These are phyloP conservation scores for Phoenix dactylifera DNA, from an alignment of 176 grass and related monocot genomes.

Conservation along the genomic window DNA sequence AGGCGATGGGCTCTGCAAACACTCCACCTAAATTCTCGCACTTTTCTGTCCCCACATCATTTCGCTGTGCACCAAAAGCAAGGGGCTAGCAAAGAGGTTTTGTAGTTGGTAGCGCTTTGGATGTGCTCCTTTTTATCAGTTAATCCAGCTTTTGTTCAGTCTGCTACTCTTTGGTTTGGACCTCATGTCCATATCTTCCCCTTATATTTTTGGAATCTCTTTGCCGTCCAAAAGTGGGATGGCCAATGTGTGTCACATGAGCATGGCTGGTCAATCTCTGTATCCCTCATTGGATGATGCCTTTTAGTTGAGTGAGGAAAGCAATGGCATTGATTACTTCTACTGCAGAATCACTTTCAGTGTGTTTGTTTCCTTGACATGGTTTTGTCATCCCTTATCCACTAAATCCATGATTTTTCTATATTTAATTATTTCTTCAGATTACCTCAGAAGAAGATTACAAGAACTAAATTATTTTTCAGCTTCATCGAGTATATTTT, in stretches of 20 bases:
- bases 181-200: background rate
- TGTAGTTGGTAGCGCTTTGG: conserved; percentile 10
- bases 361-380: too few relatives aligned
- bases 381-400: background rate
- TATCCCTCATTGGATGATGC: too few relatives aligned
- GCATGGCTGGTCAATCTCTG: background rate
- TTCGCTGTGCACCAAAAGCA: conserved; percentile 5
- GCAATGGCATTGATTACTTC: too few relatives aligned
- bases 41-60: background rate
- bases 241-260: background rate
- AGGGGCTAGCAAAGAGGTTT: conserved; percentile 7
- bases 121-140: background rate
- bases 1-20: background rate
- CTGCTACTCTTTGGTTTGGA: background rate
- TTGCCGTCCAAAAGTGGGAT: background rate
- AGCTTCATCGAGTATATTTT: too few relatives aligned
- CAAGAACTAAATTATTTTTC: too few relatives aligned
- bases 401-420: background rate
- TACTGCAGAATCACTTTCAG: too few relatives aligned
- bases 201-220: background rate
- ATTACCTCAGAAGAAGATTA: too few relatives aligned
- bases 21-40: too few relatives aligned
- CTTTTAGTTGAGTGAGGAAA: too few relatives aligned
- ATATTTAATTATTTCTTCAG: too few relatives aligned
- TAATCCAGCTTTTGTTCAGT: too few relatives aligned